Evolutionary conservation across 352 stramenopile species (phyloP).

Genomic region (Phytopythium helicoides): DNA sequence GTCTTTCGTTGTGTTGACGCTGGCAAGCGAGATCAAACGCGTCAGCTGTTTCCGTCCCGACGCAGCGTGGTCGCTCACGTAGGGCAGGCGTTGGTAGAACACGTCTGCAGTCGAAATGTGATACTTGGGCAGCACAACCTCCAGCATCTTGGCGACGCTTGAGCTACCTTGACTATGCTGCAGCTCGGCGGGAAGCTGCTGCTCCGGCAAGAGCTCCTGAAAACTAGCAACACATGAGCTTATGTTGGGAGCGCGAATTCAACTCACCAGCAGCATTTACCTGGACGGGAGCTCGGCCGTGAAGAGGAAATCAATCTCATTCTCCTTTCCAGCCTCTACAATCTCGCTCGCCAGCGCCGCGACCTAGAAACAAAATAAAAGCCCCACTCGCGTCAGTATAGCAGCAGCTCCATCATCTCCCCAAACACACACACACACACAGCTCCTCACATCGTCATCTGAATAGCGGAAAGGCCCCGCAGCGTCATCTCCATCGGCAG

Average conservation of each 20-base stretch:
- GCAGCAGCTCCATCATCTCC: neutral
- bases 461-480: neutral
- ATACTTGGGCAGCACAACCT: slow-evolving; percentile 62
- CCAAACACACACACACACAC: too few relatives aligned
- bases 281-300: slow-evolving; percentile 44
- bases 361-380: slow-evolving; percentile 1
- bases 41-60: slow-evolving; percentile 60
- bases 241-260: neutral
- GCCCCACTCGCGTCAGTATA: too few relatives aligned
- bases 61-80: slow-evolving; percentile 54
- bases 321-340: slow-evolving; percentile 4
- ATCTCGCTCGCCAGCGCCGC: neutral
- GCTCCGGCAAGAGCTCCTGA: slow-evolving; percentile 50
- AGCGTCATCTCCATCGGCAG: neutral
- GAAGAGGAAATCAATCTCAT: slow-evolving; percentile 65
- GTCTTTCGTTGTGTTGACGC: slow-evolving; percentile 57
- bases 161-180: slow-evolving; percentile 29
- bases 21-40: slow-evolving; percentile 66
- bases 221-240: slow-evolving; percentile 27
- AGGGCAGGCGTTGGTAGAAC: slow-evolving; percentile 80
- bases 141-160: slow-evolving; percentile 28
- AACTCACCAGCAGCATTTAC: slow-evolving; percentile 9
- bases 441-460: slow-evolving; percentile 4
- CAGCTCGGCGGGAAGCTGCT: slow-evolving; percentile 54
- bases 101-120: slow-evolving; percentile 64